Conservation (phyloP, 176 grass and related monocot genomes). For the Dendrocalamus sinicus region DNA sequence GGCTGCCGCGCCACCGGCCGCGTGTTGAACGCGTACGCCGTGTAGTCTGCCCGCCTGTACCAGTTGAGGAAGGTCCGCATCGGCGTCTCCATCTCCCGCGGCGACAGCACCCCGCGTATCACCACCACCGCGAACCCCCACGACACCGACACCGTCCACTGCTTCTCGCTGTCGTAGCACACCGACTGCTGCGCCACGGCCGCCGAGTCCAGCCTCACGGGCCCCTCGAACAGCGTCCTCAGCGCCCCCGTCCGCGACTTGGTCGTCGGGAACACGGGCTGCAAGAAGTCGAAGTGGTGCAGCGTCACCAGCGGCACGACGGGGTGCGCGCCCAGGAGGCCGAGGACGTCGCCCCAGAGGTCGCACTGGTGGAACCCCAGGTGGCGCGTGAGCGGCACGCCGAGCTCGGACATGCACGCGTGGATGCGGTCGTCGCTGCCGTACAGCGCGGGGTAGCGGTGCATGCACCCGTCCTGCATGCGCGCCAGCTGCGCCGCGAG, state of each 20-base stretch:
- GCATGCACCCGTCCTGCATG: constrained; percentile 73
- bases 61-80: constrained; percentile 67
- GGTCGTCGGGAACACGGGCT: constrained; percentile 49
- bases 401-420: constrained; percentile 84
- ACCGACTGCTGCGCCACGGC: constrained; percentile 59
- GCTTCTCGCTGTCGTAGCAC: constrained; percentile 53
- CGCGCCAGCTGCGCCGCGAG: constrained; percentile 57
- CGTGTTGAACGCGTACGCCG: constrained; percentile 67
- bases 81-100: constrained; percentile 73
- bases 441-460: constrained; percentile 73
- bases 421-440: constrained; percentile 86
- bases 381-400: constrained; percentile 69
- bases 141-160: constrained; percentile 63
- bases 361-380: constrained; percentile 90
- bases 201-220: constrained; percentile 47
- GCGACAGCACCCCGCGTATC: constrained; percentile 56
- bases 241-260: constrained; percentile 34
- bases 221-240: constrained; percentile 51
- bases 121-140: constrained; percentile 64
- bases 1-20: constrained; percentile 59
- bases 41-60: constrained; percentile 65
- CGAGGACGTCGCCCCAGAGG: constrained; percentile 75
- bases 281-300: constrained; percentile 51
- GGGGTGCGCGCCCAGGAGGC: constrained; percentile 57
- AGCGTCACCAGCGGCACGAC: constrained; percentile 46